These are phyloP conservation scores for Terana coerulea DNA, from an alignment of 768 basidiomycete species.

Conservation along the genomic window DNA sequence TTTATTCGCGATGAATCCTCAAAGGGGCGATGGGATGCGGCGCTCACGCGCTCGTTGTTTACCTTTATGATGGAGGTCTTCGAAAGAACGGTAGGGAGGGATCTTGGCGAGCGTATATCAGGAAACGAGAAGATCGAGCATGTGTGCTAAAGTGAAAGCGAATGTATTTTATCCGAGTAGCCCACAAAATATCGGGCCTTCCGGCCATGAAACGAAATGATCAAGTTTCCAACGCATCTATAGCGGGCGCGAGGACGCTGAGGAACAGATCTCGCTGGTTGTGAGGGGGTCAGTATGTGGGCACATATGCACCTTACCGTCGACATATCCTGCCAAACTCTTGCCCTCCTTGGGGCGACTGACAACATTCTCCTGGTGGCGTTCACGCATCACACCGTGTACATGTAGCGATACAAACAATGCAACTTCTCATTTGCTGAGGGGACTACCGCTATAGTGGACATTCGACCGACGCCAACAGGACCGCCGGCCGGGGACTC, in stretches of 20 bases:
- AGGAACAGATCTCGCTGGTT: no score
- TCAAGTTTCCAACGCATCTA: no score
- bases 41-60: conserved; percentile 77
- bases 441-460: conserved; percentile 24
- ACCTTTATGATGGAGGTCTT: conserved; percentile 92
- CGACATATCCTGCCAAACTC: no score
- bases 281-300: no score
- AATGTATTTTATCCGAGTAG: no score
- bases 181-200: no score
- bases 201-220: no score
- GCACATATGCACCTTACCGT: no score
- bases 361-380: no score
- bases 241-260: no score
- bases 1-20: conserved; percentile 91
- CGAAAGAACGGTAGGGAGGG: conserved; percentile 80
- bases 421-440: conserved; percentile 30
- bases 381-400: not conserved
- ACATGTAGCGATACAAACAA: conserved; percentile 23
- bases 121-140: conserved; percentile 59
- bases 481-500: conserved; percentile 27
- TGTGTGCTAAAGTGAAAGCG: conserved; percentile 52
- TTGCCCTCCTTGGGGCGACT: no score
- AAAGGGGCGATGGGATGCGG: conserved; percentile 96
- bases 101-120: conserved; percentile 67
- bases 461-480: conserved; percentile 28